Conservation (phyloP, 768 basidiomycete species). For the Megacollybia marginata region DNA sequence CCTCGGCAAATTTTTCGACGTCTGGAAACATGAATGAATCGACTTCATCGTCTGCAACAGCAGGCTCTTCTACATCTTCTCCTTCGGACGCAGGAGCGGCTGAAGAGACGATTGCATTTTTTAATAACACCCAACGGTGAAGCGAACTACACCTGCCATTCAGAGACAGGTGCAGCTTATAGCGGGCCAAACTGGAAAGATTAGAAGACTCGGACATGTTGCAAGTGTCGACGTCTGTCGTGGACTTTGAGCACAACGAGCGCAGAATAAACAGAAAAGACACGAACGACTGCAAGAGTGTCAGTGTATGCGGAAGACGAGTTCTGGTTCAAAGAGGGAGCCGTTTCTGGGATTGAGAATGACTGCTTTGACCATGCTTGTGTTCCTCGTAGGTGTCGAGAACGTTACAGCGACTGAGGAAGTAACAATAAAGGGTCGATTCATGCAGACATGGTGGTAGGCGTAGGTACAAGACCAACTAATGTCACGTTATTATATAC, state of each 20-base stretch:
- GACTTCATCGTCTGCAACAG: constrained; percentile 46
- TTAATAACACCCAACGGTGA: constrained; percentile 83
- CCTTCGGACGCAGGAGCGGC: not conserved
- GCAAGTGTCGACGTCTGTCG: not conserved
- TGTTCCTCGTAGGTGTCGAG: constrained; percentile 27
- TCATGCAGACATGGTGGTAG: no score
- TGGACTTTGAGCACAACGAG: no score
- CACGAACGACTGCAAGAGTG: constrained; percentile 10
- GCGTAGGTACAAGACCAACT: no score
- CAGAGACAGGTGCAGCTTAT: constrained; percentile 63
- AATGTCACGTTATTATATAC: no score
- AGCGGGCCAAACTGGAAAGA: constrained; percentile 59
- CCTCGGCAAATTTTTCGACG: constrained; percentile 46
- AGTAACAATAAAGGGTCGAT: constrained; percentile 8
- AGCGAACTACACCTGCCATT: constrained; percentile 55
- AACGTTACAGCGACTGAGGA: constrained; percentile 26
- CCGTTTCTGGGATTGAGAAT: constrained; percentile 78
- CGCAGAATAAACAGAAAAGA: no score
- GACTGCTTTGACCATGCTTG: constrained; percentile 79
- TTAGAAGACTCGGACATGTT: constrained; percentile 31
- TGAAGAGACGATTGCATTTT: constrained; percentile 62
- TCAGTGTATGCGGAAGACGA: constrained; percentile 78
- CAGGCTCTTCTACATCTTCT: constrained; percentile 22
- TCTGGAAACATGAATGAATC: constrained; percentile 82
- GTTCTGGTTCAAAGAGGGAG: constrained; percentile 81